These are phyloP conservation scores for Aspergillus neotritici DNA, from an alignment of 2,329 filamentous ascomycete genomes.

Conservation along the genomic window DNA sequence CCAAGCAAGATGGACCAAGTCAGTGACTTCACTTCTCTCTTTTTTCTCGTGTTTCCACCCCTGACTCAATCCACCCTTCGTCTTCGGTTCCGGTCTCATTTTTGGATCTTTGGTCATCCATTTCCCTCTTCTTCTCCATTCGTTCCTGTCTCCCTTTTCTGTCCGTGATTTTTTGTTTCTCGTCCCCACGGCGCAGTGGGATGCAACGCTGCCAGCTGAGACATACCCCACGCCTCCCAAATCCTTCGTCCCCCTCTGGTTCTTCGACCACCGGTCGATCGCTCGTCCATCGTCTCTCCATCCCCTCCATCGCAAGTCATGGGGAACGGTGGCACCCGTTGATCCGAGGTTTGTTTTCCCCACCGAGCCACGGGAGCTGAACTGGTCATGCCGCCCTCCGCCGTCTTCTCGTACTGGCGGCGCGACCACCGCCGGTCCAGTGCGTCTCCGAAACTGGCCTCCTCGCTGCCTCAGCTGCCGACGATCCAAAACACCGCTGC, in stretches of 20 bases:
- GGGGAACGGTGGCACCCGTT: background rate
- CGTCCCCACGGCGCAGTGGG: background rate
- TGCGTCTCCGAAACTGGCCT: slow-evolving; percentile 16
- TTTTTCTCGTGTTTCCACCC: too few species aligned
- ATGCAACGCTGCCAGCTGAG: background rate
- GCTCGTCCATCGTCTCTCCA: too few species aligned
- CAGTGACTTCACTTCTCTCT: too few species aligned
- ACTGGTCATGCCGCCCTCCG: slow-evolving; percentile 30
- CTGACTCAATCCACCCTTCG: too few species aligned
- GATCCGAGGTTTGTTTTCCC: slow-evolving; percentile 10
- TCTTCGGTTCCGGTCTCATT: background rate
- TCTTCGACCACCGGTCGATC: too few species aligned
- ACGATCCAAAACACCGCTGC: slow-evolving; percentile 25
- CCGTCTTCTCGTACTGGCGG: slow-evolving; percentile 38
- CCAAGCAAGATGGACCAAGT: too few species aligned
- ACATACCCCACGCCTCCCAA: slow-evolving; percentile 9
- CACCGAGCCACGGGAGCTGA: slow-evolving; percentile 9
- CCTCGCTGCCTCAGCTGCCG: slow-evolving; percentile 25
- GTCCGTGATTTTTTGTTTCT: background rate
- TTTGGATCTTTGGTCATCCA: background rate
- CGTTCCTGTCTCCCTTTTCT: background rate
- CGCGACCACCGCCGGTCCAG: slow-evolving; percentile 35
- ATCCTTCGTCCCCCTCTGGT: too few species aligned
- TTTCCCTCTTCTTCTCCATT: background rate
- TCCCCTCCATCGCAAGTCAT: too few species aligned